Evolutionary conservation across 73 alveolate genomes (phyloP).

Genomic region (Paramecium pentaurelia): DNA sequence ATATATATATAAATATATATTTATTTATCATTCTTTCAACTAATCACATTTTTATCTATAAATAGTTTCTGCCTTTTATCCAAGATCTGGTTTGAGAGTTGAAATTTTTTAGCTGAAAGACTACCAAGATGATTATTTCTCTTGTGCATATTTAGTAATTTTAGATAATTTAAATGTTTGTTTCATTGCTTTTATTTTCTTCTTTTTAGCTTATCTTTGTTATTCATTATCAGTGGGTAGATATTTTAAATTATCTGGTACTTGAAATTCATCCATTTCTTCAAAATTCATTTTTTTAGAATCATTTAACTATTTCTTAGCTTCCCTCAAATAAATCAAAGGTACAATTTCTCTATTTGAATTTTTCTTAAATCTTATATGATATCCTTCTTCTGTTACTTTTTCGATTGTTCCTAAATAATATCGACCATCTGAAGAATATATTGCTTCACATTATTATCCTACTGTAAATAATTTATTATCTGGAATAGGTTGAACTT

Average conservation of each 20-base stretch:
- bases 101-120: neutral
- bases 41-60: neutral
- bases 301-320: conserved; percentile 25
- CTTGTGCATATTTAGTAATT: conserved; percentile 16
- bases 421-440: conserved; percentile 51
- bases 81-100: neutral
- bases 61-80: conserved; percentile 20
- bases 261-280: conserved; percentile 45
- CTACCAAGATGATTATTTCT: conserved; percentile 44
- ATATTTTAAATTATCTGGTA: conserved; percentile 47
- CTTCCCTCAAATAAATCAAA: conserved; percentile 17
- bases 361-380: conserved; percentile 42
- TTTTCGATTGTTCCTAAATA: conserved; percentile 43
- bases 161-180: conserved; percentile 30
- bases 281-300: conserved; percentile 38
- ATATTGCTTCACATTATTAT: conserved; percentile 52
- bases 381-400: conserved; percentile 56
- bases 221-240: conserved; percentile 45
- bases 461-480: conserved; percentile 8
- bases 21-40: neutral
- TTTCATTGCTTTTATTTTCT: conserved; percentile 46
- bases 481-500: conserved; percentile 56
- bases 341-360: conserved; percentile 40
- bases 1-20: neutral
- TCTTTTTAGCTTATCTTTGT: conserved; percentile 39